These are phyloP conservation scores for Botrytis aclada DNA, from an alignment of 2,329 filamentous ascomycete species.

Conservation along the genomic window DNA sequence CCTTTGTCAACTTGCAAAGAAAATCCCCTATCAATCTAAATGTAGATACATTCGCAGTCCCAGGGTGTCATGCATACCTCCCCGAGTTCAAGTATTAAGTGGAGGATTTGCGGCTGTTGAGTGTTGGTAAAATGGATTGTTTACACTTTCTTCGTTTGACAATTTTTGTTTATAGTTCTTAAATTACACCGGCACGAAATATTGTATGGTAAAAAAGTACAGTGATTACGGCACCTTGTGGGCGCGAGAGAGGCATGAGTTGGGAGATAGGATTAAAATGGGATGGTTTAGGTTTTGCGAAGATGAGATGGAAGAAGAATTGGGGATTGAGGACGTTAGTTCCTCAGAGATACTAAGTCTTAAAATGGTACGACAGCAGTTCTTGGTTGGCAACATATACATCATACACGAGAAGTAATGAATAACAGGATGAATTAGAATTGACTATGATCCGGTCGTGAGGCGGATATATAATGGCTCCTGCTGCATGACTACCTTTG, in stretches of 20 bases:
- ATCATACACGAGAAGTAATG: neutral
- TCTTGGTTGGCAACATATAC: neutral
- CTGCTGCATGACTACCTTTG: conserved; percentile 13
- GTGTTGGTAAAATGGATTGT: neutral
- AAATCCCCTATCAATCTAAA: fast-evolving
- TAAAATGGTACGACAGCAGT: neutral
- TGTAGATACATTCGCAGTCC: too few species aligned
- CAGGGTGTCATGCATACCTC: too few species aligned
- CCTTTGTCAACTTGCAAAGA: neutral
- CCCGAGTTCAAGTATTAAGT: neutral
- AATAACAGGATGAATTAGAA: neutral
- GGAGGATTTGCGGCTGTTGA: neutral
- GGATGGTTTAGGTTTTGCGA: neutral
- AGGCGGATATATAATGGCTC: neutral
- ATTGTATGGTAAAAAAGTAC: neutral
- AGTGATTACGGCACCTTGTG: neutral
- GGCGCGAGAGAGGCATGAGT: neutral
- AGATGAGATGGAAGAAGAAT: neutral
- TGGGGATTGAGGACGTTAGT: neutral
- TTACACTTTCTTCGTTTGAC: neutral
- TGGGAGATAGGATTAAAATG: neutral
- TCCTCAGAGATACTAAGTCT: neutral
- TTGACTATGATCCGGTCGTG: neutral
- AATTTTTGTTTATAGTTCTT: neutral
- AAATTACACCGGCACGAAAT: neutral